Evolutionary conservation across 2,329 filamentous ascomycete species (phyloP).

Genomic region (Waltergamsia citrina): DNA sequence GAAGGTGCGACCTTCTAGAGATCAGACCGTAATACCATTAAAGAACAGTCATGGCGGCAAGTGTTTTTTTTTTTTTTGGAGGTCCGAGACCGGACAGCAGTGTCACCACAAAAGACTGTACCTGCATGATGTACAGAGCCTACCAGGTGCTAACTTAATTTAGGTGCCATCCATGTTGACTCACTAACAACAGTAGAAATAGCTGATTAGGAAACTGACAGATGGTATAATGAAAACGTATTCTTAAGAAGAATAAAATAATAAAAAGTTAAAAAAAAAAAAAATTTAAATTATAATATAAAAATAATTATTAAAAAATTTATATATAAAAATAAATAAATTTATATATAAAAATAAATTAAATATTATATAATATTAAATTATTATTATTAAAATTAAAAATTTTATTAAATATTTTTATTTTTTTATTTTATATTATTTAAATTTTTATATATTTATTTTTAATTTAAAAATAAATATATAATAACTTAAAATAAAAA

Average conservation of each 20-base stretch:
- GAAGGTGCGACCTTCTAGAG: background rate
- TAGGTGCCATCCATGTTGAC: background rate
- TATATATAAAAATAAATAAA: background rate
- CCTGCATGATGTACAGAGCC: background rate
- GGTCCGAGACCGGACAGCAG: too few species aligned
- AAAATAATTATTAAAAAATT: conserved; percentile 2
- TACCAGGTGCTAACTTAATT: background rate
- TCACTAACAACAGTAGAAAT: background rate
- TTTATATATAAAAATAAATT: conserved; percentile 1
- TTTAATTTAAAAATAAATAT: conserved; percentile 3
- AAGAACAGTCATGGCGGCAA: too few species aligned
- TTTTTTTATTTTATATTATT: conserved; percentile 4
- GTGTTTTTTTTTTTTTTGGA: too few species aligned
- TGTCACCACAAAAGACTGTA: background rate
- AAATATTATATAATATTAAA: background rate
- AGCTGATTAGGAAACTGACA: background rate
- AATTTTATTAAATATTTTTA: conserved; percentile 1
- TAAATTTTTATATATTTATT: conserved; percentile 1
- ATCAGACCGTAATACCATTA: too few species aligned
- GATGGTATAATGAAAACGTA: background rate
- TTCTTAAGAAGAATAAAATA: background rate
- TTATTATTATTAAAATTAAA: conserved; percentile 1
- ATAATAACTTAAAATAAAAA: conserved; percentile 3
- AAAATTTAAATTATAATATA: conserved; percentile 1
- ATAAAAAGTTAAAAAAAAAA: conserved; percentile 1